These are phyloP conservation scores for Aegle marmelos DNA, from an alignment of 345 rosid genomes.

Conservation along the genomic window DNA sequence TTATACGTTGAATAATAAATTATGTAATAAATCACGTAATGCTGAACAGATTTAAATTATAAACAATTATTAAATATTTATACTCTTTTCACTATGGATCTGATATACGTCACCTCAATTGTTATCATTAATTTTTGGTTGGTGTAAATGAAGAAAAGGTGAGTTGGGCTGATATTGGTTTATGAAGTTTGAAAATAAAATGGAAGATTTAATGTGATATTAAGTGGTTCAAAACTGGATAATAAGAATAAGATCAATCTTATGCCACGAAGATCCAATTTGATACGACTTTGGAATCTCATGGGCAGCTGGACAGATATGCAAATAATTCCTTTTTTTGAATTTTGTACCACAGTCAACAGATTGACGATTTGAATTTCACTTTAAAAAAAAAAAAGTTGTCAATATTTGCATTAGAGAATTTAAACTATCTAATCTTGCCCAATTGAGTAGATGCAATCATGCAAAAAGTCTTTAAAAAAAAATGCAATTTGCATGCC, in stretches of 20 bases:
- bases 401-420: not conserved
- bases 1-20: too few relatives aligned
- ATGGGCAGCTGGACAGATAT: not conserved
- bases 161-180: not conserved
- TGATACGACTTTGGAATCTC: conserved; percentile 1
- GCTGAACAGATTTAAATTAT: too few relatives aligned
- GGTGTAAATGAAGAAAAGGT: not conserved
- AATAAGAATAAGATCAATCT: not conserved
- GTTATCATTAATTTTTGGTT: not conserved
- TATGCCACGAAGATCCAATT: not conserved
- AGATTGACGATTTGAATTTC: not conserved
- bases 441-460: too few relatives aligned
- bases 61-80: too few relatives aligned
- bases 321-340: not conserved
- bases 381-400: not conserved
- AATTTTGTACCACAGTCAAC: not conserved
- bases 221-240: not conserved
- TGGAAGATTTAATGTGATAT: not conserved
- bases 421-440: too few relatives aligned
- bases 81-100: too few relatives aligned
- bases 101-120: too few relatives aligned
- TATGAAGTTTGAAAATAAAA: not conserved
- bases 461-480: not conserved
- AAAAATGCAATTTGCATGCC: not conserved
- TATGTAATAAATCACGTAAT: too few relatives aligned